These are phyloP conservation scores for Nosema granulosis DNA, from an alignment of 371 early-diverging fungal species.

Conservation along the genomic window DNA sequence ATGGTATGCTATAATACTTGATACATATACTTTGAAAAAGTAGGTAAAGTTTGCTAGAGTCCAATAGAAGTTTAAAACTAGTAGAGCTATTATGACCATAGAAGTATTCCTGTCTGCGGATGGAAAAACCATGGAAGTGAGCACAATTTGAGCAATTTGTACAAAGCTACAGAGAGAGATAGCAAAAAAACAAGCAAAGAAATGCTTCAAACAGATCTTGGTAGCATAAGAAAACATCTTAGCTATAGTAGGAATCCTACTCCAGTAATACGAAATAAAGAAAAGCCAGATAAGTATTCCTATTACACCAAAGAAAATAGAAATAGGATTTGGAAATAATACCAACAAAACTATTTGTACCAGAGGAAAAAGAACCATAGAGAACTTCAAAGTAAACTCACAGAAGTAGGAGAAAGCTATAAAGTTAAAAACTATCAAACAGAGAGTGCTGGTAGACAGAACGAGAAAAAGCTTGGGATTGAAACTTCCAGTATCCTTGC, in stretches of 20 bases:
- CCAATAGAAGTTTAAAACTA: conserved; percentile 2
- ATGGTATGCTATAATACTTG: neutral
- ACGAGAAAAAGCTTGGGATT: neutral
- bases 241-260: neutral
- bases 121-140: neutral
- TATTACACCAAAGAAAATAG: neutral
- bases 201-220: neutral
- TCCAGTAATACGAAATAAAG: neutral
- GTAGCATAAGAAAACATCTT: too few relatives aligned
- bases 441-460: neutral
- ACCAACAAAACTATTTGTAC: neutral
- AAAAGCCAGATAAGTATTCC: neutral
- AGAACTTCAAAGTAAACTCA: neutral
- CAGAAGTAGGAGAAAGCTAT: neutral
- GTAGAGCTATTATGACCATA: neutral
- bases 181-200: neutral
- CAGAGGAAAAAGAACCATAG: neutral
- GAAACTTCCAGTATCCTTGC: neutral
- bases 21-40: conserved; percentile 13
- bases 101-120: neutral
- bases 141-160: neutral
- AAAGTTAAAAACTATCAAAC: neutral
- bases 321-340: neutral
- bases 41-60: neutral
- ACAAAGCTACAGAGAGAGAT: neutral